Evolutionary conservation across 1,284 basidiomycete species (phyloP), one percentile per base, ranked within the genome.

Genomic region (Trichosporon asahii): DNA sequence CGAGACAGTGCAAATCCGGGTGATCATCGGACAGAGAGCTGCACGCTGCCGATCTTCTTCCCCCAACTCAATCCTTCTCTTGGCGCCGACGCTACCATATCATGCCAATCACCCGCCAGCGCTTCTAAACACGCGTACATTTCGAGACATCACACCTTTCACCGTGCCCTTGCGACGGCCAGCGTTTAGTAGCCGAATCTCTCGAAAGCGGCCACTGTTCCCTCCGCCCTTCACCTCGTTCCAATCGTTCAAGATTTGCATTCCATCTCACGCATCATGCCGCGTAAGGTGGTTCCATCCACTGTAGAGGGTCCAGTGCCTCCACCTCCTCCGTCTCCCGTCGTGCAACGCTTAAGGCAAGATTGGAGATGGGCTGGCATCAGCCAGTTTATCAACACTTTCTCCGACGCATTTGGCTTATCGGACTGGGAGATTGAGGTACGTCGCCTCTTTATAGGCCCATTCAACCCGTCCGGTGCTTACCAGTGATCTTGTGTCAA

Each of bases 331-430:
- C 78, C 77, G 12, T 84, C 83, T 2, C 83, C 83, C 2, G 69
- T 84, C 46, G 70, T 85, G 15, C 73, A 77, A 31, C 67, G 68
- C 1, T 77, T 85, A 0, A 75, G 84, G 15, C 78, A 76, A 68
- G 83, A 85, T 66, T 83, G 78, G 77, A 70, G 80, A 73, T 84
- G 82, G 82, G 84, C 84, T 0, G 79, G 79, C 11, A 80, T 84
- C 73, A 76, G 73, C 55, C 83, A 84, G 66, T 85, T 85, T 70
- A 71, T 83, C 9, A 79, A 73, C 68, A 82, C 79, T 3, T 83
- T 85, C 67, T 80, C 82, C 3, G 81, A 83, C 68, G 82, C 81
- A 1, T 79, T 83, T 35, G 82, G 81, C 0, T 67, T 81, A 65
- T 33, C 80, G 0, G 78, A 83, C 18, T 84, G 81, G 81, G 80